Percentiles rank a stretch among this genome's conserved stretches.
Conservation (phyloP, 768 basidiomycete species). For the Inosperma sp. region DNA sequence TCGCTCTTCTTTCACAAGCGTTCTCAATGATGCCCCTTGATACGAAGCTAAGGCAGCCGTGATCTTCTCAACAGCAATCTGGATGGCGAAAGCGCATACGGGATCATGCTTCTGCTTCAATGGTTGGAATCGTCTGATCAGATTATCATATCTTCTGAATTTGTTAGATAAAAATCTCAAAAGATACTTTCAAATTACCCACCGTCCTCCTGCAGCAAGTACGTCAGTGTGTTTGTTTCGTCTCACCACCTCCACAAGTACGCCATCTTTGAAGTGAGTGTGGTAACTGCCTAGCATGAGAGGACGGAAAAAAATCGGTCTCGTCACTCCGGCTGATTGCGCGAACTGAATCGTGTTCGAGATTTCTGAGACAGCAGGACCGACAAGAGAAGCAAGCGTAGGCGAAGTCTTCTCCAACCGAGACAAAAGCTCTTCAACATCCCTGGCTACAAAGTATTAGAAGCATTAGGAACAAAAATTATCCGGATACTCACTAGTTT, state of each 20-base stretch:
- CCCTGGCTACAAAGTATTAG: slow-evolving; percentile 44
- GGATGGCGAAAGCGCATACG: slow-evolving; percentile 66
- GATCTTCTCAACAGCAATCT: slow-evolving; percentile 78
- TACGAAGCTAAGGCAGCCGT: slow-evolving; percentile 61
- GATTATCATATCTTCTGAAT: slow-evolving; percentile 58
- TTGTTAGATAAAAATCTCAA: background rate
- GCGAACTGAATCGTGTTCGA: slow-evolving; percentile 59
- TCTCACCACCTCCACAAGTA: slow-evolving; percentile 70
- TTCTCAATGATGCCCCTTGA: slow-evolving; percentile 64
- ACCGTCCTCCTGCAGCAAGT: slow-evolving; percentile 82
- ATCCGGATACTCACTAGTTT: slow-evolving; percentile 42
- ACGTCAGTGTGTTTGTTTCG: slow-evolving; percentile 63
- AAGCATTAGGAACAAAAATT: background rate
- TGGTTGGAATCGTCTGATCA: slow-evolving; percentile 58
- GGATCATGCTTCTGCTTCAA: slow-evolving; percentile 49
- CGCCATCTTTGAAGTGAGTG: slow-evolving; percentile 63
- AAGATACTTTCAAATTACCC: slow-evolving; percentile 13
- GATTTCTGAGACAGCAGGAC: slow-evolving; percentile 54
- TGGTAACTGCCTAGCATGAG: slow-evolving; percentile 68
- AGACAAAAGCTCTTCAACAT: slow-evolving; percentile 52
- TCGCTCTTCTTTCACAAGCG: slow-evolving; percentile 68
- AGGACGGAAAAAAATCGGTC: slow-evolving; percentile 65
- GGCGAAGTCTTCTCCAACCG: slow-evolving; percentile 61
- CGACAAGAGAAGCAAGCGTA: slow-evolving; percentile 43
- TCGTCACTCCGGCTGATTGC: slow-evolving; percentile 53